A percentile compares a stretch with the other conserved stretches of the same genome.
These are phyloP conservation scores for Trametopsis cervina DNA, from an alignment of 768 basidiomycete species.

Conservation along the genomic window DNA sequence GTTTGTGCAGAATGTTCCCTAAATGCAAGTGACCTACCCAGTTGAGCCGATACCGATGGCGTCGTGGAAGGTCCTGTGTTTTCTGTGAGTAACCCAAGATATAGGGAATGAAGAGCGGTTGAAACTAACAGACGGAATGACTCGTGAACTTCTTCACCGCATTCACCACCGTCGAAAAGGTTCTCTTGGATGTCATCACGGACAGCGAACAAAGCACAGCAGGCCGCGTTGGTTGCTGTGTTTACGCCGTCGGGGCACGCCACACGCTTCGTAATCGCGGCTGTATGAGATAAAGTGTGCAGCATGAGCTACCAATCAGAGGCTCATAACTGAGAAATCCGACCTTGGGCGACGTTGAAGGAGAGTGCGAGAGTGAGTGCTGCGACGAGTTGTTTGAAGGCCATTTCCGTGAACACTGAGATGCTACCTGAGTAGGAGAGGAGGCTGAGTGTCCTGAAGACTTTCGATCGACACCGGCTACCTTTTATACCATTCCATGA, in stretches of 20 bases:
- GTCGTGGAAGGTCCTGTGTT: slow-evolving; percentile 18
- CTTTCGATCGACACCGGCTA: background rate
- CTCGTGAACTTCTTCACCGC: slow-evolving; percentile 23
- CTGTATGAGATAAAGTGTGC: slow-evolving; percentile 3
- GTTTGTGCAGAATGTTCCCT: too few relatives aligned
- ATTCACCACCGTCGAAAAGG: slow-evolving; percentile 23
- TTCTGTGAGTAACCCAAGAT: background rate
- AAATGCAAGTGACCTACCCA: slow-evolving; percentile 10
- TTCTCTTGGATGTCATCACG: slow-evolving; percentile 23
- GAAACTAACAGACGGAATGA: slow-evolving; percentile 14
- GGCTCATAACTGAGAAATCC: background rate
- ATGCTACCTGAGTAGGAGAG: background rate
- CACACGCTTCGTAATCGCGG: slow-evolving; percentile 14
- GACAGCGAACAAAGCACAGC: slow-evolving; percentile 24
- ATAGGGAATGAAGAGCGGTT: background rate
- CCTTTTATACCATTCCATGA: background rate
- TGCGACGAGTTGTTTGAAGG: slow-evolving; percentile 15
- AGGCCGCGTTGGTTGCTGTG: slow-evolving; percentile 22
- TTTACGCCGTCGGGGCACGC: slow-evolving; percentile 26
- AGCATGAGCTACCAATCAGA: background rate
- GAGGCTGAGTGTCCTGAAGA: slow-evolving; percentile 3
- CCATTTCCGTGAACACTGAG: slow-evolving; percentile 14
- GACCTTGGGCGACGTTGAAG: slow-evolving; percentile 10
- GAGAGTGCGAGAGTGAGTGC: slow-evolving; percentile 14
- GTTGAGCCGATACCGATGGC: slow-evolving; percentile 14